Conservation (phyloP, 2,329 filamentous ascomycete genomes). For the Fusarium goolgardi region DNA sequence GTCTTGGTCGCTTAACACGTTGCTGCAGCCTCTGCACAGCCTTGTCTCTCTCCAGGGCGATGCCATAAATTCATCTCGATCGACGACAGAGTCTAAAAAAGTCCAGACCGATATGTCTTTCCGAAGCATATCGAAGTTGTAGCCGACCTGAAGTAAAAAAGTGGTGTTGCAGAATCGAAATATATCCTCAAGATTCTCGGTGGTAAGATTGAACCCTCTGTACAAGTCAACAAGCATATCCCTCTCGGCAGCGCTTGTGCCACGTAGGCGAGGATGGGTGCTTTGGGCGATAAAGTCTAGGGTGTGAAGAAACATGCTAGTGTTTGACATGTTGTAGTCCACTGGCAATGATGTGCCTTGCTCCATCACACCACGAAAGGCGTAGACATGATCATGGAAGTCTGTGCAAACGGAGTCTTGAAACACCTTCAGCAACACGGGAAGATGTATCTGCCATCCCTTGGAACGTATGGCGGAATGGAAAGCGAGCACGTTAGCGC, state of each 20-base stretch:
- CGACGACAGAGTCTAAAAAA: neutral
- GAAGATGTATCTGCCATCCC: neutral
- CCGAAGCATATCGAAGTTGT: neutral
- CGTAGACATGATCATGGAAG: neutral
- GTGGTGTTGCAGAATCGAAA: neutral
- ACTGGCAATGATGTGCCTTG: neutral
- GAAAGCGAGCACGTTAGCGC: neutral
- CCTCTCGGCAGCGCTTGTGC: neutral
- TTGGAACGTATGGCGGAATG: neutral
- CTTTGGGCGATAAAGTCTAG: neutral
- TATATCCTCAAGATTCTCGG: neutral
- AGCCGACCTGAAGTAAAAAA: neutral
- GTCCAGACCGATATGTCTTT: neutral
- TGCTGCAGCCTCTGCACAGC: neutral
- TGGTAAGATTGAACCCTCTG: neutral
- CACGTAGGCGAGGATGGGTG: neutral
- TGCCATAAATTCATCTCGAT: neutral
- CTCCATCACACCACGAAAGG: conserved; percentile 1
- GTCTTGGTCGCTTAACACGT: neutral
- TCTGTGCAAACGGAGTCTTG: neutral
- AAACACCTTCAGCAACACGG: neutral
- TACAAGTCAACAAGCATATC: neutral
- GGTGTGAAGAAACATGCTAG: neutral
- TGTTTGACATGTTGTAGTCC: neutral
- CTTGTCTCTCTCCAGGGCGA: neutral